These are phyloP conservation scores for Fusarium robinianum DNA, from an alignment of 2,329 filamentous ascomycete genomes.

Conservation along the genomic window DNA sequence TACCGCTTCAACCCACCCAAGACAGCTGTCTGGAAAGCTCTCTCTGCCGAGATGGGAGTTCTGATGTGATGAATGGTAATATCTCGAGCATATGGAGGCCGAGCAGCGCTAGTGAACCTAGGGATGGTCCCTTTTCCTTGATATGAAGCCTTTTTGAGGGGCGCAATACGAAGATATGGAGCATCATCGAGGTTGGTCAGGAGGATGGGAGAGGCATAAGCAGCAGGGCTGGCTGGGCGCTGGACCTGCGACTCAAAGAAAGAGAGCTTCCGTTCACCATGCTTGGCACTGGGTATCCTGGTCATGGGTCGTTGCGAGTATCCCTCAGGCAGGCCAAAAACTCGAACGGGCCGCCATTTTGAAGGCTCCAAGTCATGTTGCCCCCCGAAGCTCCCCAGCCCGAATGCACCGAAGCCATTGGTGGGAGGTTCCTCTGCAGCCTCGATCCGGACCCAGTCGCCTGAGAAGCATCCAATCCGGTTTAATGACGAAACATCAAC, in stretches of 20 bases:
- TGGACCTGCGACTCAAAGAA: slow-evolving; percentile 72
- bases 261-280: slow-evolving; percentile 57
- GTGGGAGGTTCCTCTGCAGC: slow-evolving; percentile 72
- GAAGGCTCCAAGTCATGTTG: slow-evolving; percentile 59
- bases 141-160: slow-evolving; percentile 60
- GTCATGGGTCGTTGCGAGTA: slow-evolving; percentile 65
- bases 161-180: slow-evolving; percentile 77
- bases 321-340: slow-evolving; percentile 85
- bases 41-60: slow-evolving; percentile 85
- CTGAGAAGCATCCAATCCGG: slow-evolving; percentile 94
- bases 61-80: slow-evolving; percentile 88
- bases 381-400: slow-evolving; percentile 66
- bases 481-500: slow-evolving; percentile 86
- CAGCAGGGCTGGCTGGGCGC: slow-evolving; percentile 60
- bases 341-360: slow-evolving; percentile 80
- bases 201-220: slow-evolving; percentile 83
- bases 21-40: slow-evolving; percentile 81
- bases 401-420: slow-evolving; percentile 69
- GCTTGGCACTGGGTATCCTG: slow-evolving; percentile 61
- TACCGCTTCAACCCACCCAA: slow-evolving; percentile 86
- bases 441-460: slow-evolving; percentile 92
- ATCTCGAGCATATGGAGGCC: slow-evolving; percentile 67
- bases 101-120: slow-evolving; percentile 59
- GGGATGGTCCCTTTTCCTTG: slow-evolving; percentile 57
- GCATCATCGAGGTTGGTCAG: slow-evolving; percentile 83